phyloP scores from a whole-genome alignment of 2,329 filamentous ascomycete species.

The Fusarium mundagurra region DNA sequence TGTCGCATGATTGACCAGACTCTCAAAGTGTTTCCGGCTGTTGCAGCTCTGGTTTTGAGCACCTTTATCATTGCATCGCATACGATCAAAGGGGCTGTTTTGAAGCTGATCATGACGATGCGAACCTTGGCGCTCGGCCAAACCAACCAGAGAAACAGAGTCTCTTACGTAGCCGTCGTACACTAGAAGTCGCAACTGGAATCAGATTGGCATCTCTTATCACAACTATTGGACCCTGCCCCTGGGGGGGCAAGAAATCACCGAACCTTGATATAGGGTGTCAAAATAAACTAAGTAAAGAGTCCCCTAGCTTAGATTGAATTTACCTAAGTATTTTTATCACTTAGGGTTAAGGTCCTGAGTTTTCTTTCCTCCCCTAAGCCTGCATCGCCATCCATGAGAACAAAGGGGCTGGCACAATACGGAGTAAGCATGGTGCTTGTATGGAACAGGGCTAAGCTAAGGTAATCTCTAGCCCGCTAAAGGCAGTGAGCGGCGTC shows the following conservation, averaged over 20 bases:
- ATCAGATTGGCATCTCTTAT: constrained; percentile 15
- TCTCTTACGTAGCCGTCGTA: constrained; percentile 20
- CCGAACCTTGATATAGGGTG: too few relatives aligned
- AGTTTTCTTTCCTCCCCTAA: too few relatives aligned
- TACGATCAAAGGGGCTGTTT: constrained; percentile 3
- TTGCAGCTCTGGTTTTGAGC: constrained; percentile 30
- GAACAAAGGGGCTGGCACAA: constrained; percentile 7
- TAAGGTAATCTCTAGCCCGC: constrained; percentile 19
- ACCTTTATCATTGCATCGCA: not conserved
- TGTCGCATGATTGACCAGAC: constrained; percentile 32
- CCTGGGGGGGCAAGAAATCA: too few relatives aligned
- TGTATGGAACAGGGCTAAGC: constrained; percentile 28
- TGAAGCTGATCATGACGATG: constrained; percentile 19
- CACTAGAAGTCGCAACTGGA: constrained; percentile 14
- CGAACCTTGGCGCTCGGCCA: not conserved
- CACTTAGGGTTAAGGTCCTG: too few relatives aligned
- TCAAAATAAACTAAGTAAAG: too few relatives aligned
- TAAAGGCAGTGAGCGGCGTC: constrained; percentile 34
- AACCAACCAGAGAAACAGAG: not conserved
- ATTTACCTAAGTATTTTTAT: too few relatives aligned
- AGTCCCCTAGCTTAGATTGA: too few relatives aligned
- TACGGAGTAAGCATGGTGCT: constrained; percentile 25
- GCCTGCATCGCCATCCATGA: constrained; percentile 6
- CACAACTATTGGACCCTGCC: constrained; percentile 10
- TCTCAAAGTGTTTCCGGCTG: constrained; percentile 23